Base-by-base conservation (phyloP, 2,329 filamentous ascomycete species). In the Apiospora pterosperma region DNA sequence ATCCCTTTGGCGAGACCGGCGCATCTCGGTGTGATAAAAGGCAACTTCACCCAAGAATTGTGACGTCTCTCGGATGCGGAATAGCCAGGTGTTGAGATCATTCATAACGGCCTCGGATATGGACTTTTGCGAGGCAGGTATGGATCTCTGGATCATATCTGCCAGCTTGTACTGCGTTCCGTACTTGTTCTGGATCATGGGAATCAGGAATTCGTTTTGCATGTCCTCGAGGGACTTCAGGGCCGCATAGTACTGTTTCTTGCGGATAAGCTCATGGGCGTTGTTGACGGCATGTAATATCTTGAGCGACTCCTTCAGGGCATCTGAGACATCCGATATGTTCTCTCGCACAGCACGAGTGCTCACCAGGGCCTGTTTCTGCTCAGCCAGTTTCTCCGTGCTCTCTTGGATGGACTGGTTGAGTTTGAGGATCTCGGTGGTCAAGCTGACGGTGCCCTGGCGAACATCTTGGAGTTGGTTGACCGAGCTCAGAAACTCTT, bases 81-180 rank as follows among this genome's bases (percentile, higher is more conserved):
- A 99, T 11, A 99, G 83, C 96, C 96, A 99, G 0, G 93, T 97
- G 74, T 98, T 98, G 63, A 99, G 80, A 77, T 99, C 96, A 2
- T 88, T 91, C 93, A 98, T 98, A 69, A 99, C 96, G 16, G 94
- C 93, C 78, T 98, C 95, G 4, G 95, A 95, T 64, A 99, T 97
- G 61, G 92, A 89, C 73, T 92, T 93, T 73, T 97, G 93, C 1
- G 93, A 97, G 4, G 92, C 89, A 1, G 96, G 96, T 36, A 98
- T 95, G 0, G 95, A 98, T 71, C 93, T 93, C 76, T 97, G 95
- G 69, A 99, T 98, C 81, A 97, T 88, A 74, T 96, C 93, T 36
- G 96, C 96, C 68, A 99, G 90, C 73, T 94, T 95, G 78, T 97
- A 96, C 69, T 97, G 93, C 1, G 92, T 96, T 10, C 97, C 92